Evolutionary conservation across 208 protist species (phyloP).

Genomic region (Phytomonas francai): DNA sequence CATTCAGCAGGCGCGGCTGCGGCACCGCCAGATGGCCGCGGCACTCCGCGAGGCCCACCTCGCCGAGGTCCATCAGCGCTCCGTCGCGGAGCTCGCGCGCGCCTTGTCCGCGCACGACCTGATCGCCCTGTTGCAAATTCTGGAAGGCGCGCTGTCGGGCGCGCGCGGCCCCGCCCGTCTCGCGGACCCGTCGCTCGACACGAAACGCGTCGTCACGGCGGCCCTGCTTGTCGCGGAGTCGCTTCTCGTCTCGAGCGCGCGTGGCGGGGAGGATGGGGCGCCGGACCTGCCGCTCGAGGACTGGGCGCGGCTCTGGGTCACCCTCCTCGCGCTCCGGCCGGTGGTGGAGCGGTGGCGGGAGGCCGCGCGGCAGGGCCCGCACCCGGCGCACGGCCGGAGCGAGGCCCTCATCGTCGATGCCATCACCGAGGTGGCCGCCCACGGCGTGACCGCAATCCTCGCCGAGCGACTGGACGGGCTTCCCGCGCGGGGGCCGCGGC

Average conservation of each 20-base stretch:
- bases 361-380: constrained; percentile 8
- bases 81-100: constrained; percentile 19
- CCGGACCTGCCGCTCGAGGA: constrained; percentile 17
- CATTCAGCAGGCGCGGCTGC: constrained; percentile 53
- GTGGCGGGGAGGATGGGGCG: background rate
- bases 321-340: constrained; percentile 34
- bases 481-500: background rate
- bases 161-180: constrained; percentile 7
- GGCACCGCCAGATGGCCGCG: constrained; percentile 59
- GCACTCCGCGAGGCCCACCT: constrained; percentile 49
- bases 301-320: constrained; percentile 29
- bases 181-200: background rate
- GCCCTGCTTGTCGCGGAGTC: constrained; percentile 44
- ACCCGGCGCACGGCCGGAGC: background rate
- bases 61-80: constrained; percentile 23
- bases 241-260: constrained; percentile 24
- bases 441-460: background rate
- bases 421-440: background rate
- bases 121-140: constrained; percentile 33
- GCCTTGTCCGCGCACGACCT: constrained; percentile 24
- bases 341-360: constrained; percentile 20
- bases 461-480: background rate
- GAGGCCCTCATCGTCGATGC: background rate
- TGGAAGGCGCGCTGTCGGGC: background rate
- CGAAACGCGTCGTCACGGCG: constrained; percentile 27